Evolutionary conservation across 306 rosid species (phyloP).

Genomic region (Erythrophleum fordii): DNA sequence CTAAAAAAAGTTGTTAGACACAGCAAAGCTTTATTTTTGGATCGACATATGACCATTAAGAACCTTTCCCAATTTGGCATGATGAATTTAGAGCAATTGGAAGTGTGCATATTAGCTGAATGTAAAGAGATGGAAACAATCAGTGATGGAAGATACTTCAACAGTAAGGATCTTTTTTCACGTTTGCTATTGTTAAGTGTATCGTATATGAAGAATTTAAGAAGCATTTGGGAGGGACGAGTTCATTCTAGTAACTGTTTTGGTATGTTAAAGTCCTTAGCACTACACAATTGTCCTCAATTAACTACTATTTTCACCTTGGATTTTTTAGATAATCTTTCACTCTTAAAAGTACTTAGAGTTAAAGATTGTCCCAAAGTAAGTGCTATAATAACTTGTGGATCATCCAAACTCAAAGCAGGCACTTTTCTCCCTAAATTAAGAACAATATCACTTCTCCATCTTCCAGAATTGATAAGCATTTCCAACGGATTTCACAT

Average conservation of each 20-base stretch:
- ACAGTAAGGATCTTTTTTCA: background rate
- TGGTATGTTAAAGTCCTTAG: background rate
- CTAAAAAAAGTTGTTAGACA: background rate
- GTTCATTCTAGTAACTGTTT: background rate
- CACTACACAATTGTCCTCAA: slow-evolving; percentile 36
- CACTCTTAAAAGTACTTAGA: background rate
- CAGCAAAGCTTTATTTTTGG: background rate
- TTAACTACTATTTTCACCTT: slow-evolving; percentile 23
- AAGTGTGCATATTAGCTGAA: background rate
- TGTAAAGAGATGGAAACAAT: background rate
- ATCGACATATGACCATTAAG: slow-evolving; percentile 7
- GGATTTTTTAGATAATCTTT: background rate
- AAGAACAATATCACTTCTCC: background rate
- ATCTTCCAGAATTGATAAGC: background rate
- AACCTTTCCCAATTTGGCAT: slow-evolving; percentile 22
- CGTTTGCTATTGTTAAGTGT: background rate
- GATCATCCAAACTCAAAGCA: background rate
- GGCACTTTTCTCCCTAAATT: background rate
- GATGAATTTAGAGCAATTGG: background rate
- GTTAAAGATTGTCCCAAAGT: background rate
- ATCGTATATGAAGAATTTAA: slow-evolving; percentile 39
- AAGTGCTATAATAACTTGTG: background rate
- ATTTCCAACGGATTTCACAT: background rate
- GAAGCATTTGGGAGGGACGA: slow-evolving; percentile 21
- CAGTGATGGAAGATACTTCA: background rate